These are phyloP conservation scores for Lipomyces anomalus DNA, from an alignment of 805 yeast genomes.

Conservation along the genomic window DNA sequence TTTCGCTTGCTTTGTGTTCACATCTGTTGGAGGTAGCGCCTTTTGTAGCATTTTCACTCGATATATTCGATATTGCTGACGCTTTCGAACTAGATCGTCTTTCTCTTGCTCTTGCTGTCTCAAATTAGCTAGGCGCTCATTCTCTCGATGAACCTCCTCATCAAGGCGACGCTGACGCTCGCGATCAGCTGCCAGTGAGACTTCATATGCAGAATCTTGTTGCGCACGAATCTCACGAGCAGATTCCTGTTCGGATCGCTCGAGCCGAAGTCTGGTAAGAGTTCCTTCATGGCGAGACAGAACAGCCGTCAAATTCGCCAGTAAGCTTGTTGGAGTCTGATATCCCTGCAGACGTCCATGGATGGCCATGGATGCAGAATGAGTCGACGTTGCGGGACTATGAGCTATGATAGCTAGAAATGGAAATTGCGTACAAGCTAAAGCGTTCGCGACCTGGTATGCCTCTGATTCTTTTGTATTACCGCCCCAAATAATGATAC, in stretches of 20 bases:
- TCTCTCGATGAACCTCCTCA: conserved; percentile 24
- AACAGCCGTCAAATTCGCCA: conserved; percentile 42
- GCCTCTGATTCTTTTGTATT: conserved; percentile 77
- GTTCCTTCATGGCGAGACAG: conserved; percentile 57
- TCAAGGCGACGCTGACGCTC: conserved; percentile 39
- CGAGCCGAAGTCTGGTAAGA: conserved; percentile 55
- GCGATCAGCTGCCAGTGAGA: conserved; percentile 63
- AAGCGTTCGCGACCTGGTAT: conserved; percentile 69
- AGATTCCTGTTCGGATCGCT: conserved; percentile 52
- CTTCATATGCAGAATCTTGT: conserved; percentile 74
- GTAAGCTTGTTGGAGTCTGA: conserved; percentile 38
- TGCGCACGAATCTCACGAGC: conserved; percentile 56
- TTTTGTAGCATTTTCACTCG: background rate
- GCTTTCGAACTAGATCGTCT: conserved; percentile 5
- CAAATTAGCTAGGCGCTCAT: conserved; percentile 6
- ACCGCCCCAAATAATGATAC: conserved; percentile 80
- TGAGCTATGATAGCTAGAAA: conserved; percentile 61
- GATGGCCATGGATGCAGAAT: conserved; percentile 40
- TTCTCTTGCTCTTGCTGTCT: conserved; percentile 21
- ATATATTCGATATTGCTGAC: background rate
- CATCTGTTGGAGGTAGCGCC: conserved; percentile 11
- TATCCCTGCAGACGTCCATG: conserved; percentile 61
- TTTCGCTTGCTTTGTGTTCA: conserved; percentile 9
- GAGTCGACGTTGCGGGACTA: conserved; percentile 19
- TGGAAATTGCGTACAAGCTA: conserved; percentile 72